These are phyloP conservation scores for Diplogelasinospora grovesii DNA, from an alignment of 495 filamentous ascomycete genomes.

Conservation along the genomic window DNA sequence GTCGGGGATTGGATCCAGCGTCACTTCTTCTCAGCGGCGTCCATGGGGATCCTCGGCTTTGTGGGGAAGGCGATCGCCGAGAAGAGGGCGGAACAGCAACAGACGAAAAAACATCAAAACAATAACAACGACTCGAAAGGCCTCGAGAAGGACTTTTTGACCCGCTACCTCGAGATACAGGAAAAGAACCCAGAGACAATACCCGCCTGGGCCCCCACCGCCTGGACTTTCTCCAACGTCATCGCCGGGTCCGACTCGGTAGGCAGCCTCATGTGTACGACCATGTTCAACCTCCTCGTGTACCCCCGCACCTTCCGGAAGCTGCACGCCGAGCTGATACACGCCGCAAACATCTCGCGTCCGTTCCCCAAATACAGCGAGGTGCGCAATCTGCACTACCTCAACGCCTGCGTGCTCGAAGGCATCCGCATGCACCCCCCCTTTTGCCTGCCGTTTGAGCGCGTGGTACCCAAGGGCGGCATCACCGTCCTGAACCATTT, in stretches of 20 bases:
- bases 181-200: not conserved
- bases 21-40: too few species aligned
- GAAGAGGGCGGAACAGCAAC: not conserved
- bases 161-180: slow-evolving; percentile 1
- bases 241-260: slow-evolving; percentile 52
- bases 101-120: too few species aligned
- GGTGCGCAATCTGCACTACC: slow-evolving; percentile 40
- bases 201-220: slow-evolving; percentile 25
- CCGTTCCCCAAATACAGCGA: not conserved
- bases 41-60: too few species aligned
- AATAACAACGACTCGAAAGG: too few species aligned
- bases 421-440: slow-evolving; percentile 52
- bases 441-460: slow-evolving; percentile 45
- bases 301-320: slow-evolving; percentile 28
- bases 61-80: not conserved
- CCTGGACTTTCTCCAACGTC: slow-evolving; percentile 43
- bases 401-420: slow-evolving; percentile 60
- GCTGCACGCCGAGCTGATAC: slow-evolving; percentile 37
- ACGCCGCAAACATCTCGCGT: not conserved
- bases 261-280: slow-evolving; percentile 41
- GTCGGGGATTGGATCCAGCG: too few species aligned
- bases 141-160: not conserved
- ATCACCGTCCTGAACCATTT: slow-evolving; percentile 42
- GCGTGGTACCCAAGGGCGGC: slow-evolving; percentile 49
- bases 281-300: slow-evolving; percentile 46